These are phyloP conservation scores for Epithemia pelagica DNA, from an alignment of 108 stramenopile genomes.

Conservation along the genomic window DNA sequence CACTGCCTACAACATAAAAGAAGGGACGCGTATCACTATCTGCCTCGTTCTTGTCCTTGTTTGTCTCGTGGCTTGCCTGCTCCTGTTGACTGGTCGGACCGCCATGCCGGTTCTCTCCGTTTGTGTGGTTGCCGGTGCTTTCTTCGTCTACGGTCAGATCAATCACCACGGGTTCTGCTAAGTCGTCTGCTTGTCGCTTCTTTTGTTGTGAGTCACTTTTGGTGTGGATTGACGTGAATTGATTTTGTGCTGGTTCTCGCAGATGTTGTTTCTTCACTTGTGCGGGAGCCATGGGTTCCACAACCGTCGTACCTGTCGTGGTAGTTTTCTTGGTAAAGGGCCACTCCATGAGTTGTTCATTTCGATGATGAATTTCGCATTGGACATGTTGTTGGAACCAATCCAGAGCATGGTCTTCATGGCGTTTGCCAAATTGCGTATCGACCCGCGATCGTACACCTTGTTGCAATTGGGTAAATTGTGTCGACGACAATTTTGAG, in stretches of 20 bases:
- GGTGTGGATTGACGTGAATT: no score
- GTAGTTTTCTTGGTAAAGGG: constrained; percentile 26
- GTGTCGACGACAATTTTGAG: constrained; percentile 17
- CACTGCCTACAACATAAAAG: constrained; percentile 34
- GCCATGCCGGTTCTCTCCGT: not conserved
- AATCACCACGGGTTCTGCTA: no score
- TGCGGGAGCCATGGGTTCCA: not conserved
- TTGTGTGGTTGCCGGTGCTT: not conserved
- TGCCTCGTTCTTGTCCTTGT: not conserved
- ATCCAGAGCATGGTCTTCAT: constrained; percentile 72
- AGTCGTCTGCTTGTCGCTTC: no score
- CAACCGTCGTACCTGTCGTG: not conserved
- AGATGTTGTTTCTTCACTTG: not conserved
- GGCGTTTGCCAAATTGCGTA: constrained; percentile 58
- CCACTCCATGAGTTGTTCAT: constrained; percentile 53
- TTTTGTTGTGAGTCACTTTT: no score
- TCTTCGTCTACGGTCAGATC: not conserved
- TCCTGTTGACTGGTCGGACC: no score
- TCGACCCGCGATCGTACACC: constrained; percentile 36
- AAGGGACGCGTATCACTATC: constrained; percentile 10
- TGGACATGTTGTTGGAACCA: constrained; percentile 51
- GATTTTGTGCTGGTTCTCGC: not conserved
- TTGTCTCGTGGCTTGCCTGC: constrained; percentile 1
- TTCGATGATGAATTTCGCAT: constrained; percentile 54
- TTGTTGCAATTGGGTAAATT: constrained; percentile 42